Conservation (phyloP, 306 rosid genomes). For the Canavalia gladiata region DNA sequence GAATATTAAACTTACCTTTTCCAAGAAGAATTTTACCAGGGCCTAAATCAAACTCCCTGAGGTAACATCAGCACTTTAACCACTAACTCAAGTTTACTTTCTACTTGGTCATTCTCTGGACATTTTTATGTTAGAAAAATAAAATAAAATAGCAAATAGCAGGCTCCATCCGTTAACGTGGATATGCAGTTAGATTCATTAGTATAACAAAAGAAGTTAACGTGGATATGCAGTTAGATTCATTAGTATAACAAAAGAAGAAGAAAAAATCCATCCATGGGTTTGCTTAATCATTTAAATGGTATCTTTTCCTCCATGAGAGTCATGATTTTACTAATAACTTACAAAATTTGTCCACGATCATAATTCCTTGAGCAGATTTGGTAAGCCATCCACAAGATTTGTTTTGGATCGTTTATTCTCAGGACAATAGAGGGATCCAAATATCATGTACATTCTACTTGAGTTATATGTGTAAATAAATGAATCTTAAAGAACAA, state of each 20-base stretch:
- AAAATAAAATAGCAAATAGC: background rate
- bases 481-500: conserved; percentile 27
- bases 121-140: background rate
- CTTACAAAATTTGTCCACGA: background rate
- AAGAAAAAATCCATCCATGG: background rate
- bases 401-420: background rate
- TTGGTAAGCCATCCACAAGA: background rate
- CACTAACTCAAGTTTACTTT: background rate
- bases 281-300: background rate
- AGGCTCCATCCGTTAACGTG: background rate
- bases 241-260: background rate
- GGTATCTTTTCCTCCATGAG: background rate
- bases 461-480: conserved; percentile 2
- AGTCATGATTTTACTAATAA: background rate
- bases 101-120: background rate
- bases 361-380: conserved; percentile 15
- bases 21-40: background rate
- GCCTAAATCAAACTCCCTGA: background rate
- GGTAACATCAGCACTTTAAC: background rate
- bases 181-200: background rate
- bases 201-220: background rate
- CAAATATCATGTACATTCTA: conserved; percentile 6
- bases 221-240: background rate
- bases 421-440: background rate
- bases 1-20: background rate